Evolutionary conservation across 2,329 filamentous ascomycete genomes (phyloP), one percentile per base, ranked within the genome.

Genomic region (Hypoxylon sp.): DNA sequence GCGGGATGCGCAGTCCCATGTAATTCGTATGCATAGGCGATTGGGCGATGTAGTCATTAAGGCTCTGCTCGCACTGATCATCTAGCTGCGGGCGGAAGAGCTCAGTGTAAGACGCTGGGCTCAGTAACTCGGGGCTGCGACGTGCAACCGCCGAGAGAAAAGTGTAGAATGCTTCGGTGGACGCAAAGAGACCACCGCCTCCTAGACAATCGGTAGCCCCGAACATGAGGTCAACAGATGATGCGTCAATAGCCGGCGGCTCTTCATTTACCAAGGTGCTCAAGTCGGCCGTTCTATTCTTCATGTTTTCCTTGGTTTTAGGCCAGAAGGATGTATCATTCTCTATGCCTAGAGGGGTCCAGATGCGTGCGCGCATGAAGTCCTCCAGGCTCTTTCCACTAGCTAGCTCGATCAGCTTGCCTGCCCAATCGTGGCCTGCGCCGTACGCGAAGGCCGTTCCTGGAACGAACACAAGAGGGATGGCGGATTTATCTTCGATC

Each of bases 31-130:
- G 58, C 0, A 36, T 13, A 1, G 57, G 51, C 0, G 55, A 54
- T 2, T 36, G 43, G 17, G 36, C 37, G 6, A 67, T 36, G 15
- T 60, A 56, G 15, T 65, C 47, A 21, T 67, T 66, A 20, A 67
- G 38, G 2, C 48, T 48, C 35, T 63, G 46, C 40, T 65, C 63
- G 19, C 37, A 44, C 16, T 35, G 32, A 17, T 62, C 61, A 13
- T 66, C 51, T 2, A 67, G 62, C 36, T 67, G 65, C 0, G 65
- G 62, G 1, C 60, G 58, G 34, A 67, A 66, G 6, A 66, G 59
- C 25, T 67, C 64, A 2, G 32, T 43, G 32, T 60, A 64, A 1
- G 57, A 62, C 3, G 52, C 43, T 1, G 55, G 32, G 7, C 9
- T 51, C 3, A 67, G 44, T 3, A 67, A 48, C n/a, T 36, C 55